Percentiles rank a stretch among this genome's conserved stretches.
Conservation (phyloP, 352 stramenopile species). For the Phytophthora pseudosyringae region DNA sequence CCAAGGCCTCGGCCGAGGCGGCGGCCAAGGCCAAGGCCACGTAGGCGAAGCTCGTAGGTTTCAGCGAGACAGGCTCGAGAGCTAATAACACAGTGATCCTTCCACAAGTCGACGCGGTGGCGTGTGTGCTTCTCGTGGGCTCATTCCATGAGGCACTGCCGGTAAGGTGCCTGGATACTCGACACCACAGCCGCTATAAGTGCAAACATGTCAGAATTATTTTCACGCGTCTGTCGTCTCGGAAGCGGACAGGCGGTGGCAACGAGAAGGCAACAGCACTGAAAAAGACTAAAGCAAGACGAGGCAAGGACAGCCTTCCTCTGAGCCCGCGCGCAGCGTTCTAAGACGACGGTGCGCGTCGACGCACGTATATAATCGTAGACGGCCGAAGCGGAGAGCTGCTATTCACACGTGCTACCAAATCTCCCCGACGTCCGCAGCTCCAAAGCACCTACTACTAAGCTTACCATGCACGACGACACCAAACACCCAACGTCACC, state of each 20-base stretch:
- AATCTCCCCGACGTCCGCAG: constrained; percentile 6
- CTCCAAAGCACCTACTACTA: constrained; percentile 23
- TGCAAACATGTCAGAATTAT: constrained; percentile 1
- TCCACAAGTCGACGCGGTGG: constrained; percentile 7
- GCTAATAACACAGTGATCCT: constrained; percentile 27
- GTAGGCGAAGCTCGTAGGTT: constrained; percentile 21
- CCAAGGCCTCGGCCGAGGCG: constrained; percentile 37
- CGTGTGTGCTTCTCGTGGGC: constrained; percentile 2
- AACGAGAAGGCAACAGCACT: background rate
- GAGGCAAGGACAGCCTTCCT: constrained; percentile 18
- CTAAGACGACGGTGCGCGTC: constrained; percentile 28
- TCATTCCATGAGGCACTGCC: background rate
- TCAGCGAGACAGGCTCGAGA: constrained; percentile 23
- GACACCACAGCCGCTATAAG: too few relatives aligned
- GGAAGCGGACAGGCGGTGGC: constrained; percentile 4
- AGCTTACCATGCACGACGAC: constrained; percentile 28
- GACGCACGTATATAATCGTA: constrained; percentile 24
- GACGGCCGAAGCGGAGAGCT: constrained; percentile 18
- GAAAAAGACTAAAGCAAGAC: constrained; percentile 8
- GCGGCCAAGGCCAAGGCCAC: constrained; percentile 40
- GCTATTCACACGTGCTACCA: constrained; percentile 39
- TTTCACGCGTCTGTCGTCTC: constrained; percentile 1
- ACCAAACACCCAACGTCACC: constrained; percentile 34
- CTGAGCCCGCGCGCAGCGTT: constrained; percentile 5
- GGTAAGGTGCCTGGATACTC: background rate